Evolutionary conservation across 1,139 yeast genomes (phyloP).

Genomic region (Petasospora fabianii): DNA sequence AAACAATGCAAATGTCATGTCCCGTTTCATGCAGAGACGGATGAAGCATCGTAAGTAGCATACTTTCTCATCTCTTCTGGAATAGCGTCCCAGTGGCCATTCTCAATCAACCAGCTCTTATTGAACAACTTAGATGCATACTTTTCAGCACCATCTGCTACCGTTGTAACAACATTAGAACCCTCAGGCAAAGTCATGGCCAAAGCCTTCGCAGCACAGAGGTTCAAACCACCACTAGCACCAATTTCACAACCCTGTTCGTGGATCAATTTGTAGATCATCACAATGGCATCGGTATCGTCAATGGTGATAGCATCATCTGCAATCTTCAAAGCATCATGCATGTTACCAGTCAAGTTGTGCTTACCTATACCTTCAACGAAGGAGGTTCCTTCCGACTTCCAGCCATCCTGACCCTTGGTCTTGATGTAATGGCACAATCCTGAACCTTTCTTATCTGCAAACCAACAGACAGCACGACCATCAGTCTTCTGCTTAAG

Average conservation of each 20-base stretch:
- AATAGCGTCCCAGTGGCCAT: conserved; percentile 24
- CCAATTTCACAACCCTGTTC: conserved; percentile 24
- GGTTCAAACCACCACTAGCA: conserved; percentile 24
- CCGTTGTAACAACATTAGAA: conserved; percentile 23
- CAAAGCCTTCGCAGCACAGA: conserved; percentile 21
- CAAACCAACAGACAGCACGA: conserved; percentile 16
- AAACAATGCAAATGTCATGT: too few species aligned
- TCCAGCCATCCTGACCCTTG: conserved; percentile 20
- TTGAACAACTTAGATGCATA: conserved; percentile 23
- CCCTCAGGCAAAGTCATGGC: conserved; percentile 24
- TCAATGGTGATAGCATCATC: conserved; percentile 20
- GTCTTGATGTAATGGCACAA: conserved; percentile 19
- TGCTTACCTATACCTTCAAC: conserved; percentile 26
- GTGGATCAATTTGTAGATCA: conserved; percentile 16
- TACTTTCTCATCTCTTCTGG: conserved; percentile 16
- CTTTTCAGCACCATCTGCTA: conserved; percentile 24
- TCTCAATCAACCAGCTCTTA: conserved; percentile 18
- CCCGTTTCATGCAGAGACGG: too few species aligned
- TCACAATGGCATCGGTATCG: conserved; percentile 20
- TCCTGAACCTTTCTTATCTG: conserved; percentile 25
- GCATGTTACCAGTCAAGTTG: conserved; percentile 23
- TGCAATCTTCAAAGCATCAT: conserved; percentile 18
- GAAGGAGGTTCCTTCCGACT: conserved; percentile 21
- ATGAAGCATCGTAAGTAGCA: conserved; percentile 7
- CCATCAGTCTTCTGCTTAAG: conserved; percentile 17